These are phyloP conservation scores for Naegleria gruberi DNA, from an alignment of 208 protist species.

Conservation along the genomic window DNA sequence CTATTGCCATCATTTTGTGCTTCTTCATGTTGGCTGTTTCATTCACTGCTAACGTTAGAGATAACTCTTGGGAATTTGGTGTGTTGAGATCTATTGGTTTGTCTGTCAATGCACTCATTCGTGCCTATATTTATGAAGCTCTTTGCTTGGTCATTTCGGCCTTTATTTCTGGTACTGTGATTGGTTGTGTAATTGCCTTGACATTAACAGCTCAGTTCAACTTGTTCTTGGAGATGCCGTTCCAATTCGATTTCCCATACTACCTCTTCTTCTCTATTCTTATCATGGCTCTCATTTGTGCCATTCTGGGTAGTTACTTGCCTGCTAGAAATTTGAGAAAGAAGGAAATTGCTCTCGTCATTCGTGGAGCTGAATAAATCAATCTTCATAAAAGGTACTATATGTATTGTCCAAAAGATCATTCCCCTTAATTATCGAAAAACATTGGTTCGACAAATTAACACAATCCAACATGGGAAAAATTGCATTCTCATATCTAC, in stretches of 20 bases:
- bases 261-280: conserved; percentile 63
- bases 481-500: too few species aligned
- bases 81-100: conserved; percentile 83
- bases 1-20: conserved; percentile 72
- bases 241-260: conserved; percentile 73
- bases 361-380: conserved; percentile 48
- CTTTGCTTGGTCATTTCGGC: conserved; percentile 76
- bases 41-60: conserved; percentile 84
- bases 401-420: too few species aligned
- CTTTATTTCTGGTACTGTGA: conserved; percentile 61
- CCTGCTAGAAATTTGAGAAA: conserved; percentile 54
- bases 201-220: conserved; percentile 71
- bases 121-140: conserved; percentile 82
- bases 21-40: conserved; percentile 89
- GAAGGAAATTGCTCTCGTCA: conserved; percentile 64
- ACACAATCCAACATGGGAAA: too few species aligned
- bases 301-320: conserved; percentile 69
- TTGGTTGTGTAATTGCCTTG: conserved; percentile 62
- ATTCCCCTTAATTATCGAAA: too few species aligned
- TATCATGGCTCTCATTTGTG: conserved; percentile 58
- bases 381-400: too few species aligned
- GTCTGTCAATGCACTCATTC: conserved; percentile 58
- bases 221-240: conserved; percentile 72
- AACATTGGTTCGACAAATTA: too few species aligned
- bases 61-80: conserved; percentile 85